phyloP scores from a whole-genome alignment of 2,329 filamentous ascomycete genomes.

The Phyllosticta capitalensis region DNA sequence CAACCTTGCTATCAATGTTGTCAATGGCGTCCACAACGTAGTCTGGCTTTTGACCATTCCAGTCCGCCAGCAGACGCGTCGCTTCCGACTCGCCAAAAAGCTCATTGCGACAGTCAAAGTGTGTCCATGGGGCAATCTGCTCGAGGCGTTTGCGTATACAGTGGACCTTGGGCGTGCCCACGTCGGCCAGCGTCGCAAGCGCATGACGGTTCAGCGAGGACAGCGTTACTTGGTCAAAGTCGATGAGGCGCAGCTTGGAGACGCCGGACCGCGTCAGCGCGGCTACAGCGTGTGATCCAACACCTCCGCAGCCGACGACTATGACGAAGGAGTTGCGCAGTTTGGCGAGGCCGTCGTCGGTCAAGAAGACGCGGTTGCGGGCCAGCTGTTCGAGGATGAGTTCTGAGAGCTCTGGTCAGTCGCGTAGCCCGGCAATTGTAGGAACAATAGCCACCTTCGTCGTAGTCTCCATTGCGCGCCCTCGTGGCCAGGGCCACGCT shows the following conservation, averaged over 20 bases:
- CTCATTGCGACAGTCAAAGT: conserved; percentile 77
- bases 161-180: conserved; percentile 84
- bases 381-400: conserved; percentile 91
- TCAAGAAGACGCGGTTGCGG: conserved; percentile 84
- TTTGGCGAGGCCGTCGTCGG: conserved; percentile 66
- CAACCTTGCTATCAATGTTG: conserved; percentile 95
- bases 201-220: conserved; percentile 94
- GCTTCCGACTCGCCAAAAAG: conserved; percentile 67
- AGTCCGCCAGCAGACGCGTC: conserved; percentile 55
- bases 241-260: conserved; percentile 76
- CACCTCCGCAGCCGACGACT: conserved; percentile 86
- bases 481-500: conserved; percentile 49
- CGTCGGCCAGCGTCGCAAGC: conserved; percentile 85
- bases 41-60: conserved; percentile 60
- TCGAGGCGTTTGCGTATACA: conserved; percentile 71
- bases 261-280: conserved; percentile 84
- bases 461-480: conserved; percentile 54
- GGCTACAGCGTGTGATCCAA: conserved; percentile 83
- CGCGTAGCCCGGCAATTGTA: not conserved
- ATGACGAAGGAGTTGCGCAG: conserved; percentile 76
- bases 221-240: conserved; percentile 95
- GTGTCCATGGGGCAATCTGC: conserved; percentile 83
- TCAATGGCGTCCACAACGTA: conserved; percentile 97
- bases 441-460: conserved; percentile 42
- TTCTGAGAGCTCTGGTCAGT: conserved; percentile 41